Conservation (phyloP, 1,284 basidiomycete species). For the Apiotrichum montevideense region DNA sequence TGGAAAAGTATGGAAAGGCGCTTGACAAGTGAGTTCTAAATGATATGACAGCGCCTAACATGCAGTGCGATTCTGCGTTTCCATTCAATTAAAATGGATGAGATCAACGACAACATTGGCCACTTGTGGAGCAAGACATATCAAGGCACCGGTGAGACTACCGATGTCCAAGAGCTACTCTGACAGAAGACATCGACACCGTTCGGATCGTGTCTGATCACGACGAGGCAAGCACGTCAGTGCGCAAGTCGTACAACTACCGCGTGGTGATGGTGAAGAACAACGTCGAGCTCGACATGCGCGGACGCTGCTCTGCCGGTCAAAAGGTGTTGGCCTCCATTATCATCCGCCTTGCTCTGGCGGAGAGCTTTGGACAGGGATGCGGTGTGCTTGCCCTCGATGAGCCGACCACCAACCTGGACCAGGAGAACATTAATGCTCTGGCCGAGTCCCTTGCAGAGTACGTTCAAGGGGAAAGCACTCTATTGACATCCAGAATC, state of each 20-base stretch:
- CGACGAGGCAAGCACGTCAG: conserved; percentile 62
- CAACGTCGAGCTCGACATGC: conserved; percentile 99
- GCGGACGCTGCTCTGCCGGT: conserved; percentile 93
- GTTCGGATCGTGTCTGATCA: conserved; percentile 92
- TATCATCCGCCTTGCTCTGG: conserved; percentile 94
- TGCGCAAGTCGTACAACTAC: conserved; percentile 96
- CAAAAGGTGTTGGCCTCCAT: conserved; percentile 99
- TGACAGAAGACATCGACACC: conserved; percentile 79
- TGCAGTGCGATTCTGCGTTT: conserved; percentile 93
- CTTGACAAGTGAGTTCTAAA: conserved; percentile 68
- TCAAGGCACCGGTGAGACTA: conserved; percentile 78
- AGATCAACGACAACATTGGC: conserved; percentile 95
- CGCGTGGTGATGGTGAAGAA: conserved; percentile 98
- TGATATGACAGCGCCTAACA: not conserved
- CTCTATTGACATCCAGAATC: conserved; percentile 54
- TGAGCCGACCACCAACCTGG: conserved; percentile 96
- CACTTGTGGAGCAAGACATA: conserved; percentile 98
- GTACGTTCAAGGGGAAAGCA: conserved; percentile 51
- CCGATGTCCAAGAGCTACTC: not conserved
- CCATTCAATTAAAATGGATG: conserved; percentile 98
- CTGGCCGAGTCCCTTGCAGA: conserved; percentile 85
- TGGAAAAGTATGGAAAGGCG: conserved; percentile 96
- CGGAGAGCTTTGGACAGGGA: conserved; percentile 94
- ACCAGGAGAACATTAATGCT: conserved; percentile 93
- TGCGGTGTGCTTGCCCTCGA: conserved; percentile 97